Base-by-base conservation (phyloP, 106 monocot species). In the Ottelia alismoides region DNA sequence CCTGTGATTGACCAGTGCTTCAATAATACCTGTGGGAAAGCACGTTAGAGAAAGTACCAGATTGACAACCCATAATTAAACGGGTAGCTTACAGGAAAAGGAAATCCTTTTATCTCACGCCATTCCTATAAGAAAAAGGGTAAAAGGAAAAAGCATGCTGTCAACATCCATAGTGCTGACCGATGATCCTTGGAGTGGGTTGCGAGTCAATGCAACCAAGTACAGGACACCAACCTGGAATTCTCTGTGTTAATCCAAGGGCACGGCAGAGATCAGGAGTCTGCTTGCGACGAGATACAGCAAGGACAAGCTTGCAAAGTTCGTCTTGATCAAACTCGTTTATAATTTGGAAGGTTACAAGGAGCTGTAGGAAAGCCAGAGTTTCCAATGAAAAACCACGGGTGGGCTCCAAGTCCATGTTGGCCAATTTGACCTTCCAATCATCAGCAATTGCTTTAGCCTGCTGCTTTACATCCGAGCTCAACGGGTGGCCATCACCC, bases 341-440 rank as follows among this genome's bases (percentile, higher is more conserved):
- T 47, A 72, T 63, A 67, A 80, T 57, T 31, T 55, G 35, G 76
- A 85, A 85, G 24, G 80, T 80, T 25, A 61, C 67, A 69, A 85
- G 72, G 46, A 85, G 79, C 65, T 85, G 85, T 44, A 85, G 30
- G 60, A 85, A 79, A 32, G 76, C 76, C 23, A 64, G 73, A 59
- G 85, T 73, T 77, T 85, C 85, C 76, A 76, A 70, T 67, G 85
- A 72, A 30, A 57, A 50, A 25, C 79, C 85, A 70, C 69, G 68
- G 67, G 74, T 55, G 53, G 75, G 74, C 71, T 74, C 75, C 17
- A 79, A n/a, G 52, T 67, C 70, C 51, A 80, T 20, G 46, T 22
- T 61, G 56, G 70, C 75, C 71, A 80, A 64, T 51, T 73, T 85
- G 23, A 58, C 48, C 60, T 76, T 80, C 85, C 85, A 85, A 51